Evolutionary conservation across 164 flowering plant genomes (phyloP), one percentile per base, ranked within the genome.

Genomic region (Chimonanthus salicifolius): DNA sequence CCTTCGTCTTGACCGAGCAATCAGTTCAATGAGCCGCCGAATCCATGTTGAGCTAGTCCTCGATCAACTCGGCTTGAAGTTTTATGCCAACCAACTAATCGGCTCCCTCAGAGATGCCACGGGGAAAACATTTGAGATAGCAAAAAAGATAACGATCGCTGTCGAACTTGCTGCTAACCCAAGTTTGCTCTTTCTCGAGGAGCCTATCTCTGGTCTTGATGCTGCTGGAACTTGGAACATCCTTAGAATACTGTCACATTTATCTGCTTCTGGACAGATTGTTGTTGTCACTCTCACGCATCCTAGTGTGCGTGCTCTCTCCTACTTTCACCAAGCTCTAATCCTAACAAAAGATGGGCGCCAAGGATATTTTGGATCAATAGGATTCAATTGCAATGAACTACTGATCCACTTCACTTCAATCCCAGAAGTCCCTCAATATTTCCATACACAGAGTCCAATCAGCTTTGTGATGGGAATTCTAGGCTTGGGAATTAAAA

Each of bases 121-220:
- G 7, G 78, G 78, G 47, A 72, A 77, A 71, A 74, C 78, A 6
- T 74, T 71, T 58, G 77, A 68, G 71, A 80, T 77, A 64, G 78
- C 80, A 13, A 77, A 77, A 75, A 80, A 74, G 78, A 74, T 80
- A 3, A 77, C 79, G 6, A 80, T 80, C 71, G 82, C 80, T 64
- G 80, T 77, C 33, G 82, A 80, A 72, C 79, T 80, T 44, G 82
- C 82, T 46, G 79, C 79, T 44, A 80, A 80, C 68, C 79, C 82
- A 20, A 80, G 82, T 62, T 47, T 74, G 16, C 79, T 80, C 49
- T 72, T 76, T 68, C 82, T 76, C 20, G 82, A 80, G 63, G 79
- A 80, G 44, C 77, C 82, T 63, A 74, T 77, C 69, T 74, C 78
- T 45, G 75, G 80, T 62, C 80, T 80, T 50, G 80, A 80, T 7